phyloP scores from a whole-genome alignment of 2,329 filamentous ascomycete species.

The Trichoderma sp. region DNA sequence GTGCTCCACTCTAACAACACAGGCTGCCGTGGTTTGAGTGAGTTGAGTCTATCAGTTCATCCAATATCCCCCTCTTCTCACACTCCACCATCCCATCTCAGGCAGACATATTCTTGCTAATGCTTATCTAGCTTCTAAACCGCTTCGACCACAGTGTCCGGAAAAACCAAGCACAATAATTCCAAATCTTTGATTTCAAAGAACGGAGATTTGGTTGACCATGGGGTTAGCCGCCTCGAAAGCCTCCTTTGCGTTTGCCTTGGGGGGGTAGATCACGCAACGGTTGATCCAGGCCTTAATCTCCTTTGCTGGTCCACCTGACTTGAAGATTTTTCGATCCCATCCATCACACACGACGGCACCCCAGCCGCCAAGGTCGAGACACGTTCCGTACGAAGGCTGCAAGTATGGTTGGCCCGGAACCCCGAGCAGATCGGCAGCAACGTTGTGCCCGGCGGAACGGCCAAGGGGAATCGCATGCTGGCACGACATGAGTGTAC shows the following conservation, averaged over 20 bases:
- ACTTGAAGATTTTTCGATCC: conserved; percentile 28
- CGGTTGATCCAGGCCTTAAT: conserved; percentile 34
- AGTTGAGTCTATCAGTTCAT: background rate
- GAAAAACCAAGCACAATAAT: background rate
- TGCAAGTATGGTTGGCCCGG: conserved; percentile 29
- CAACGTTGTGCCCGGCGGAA: conserved; percentile 32
- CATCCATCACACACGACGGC: conserved; percentile 32
- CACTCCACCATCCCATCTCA: background rate
- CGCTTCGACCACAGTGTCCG: background rate
- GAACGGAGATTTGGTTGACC: background rate
- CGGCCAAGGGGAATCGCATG: conserved; percentile 37
- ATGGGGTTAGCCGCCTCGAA: conserved; percentile 9
- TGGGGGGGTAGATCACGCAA: conserved; percentile 35
- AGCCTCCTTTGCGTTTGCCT: conserved; percentile 2
- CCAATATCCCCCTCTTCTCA: background rate
- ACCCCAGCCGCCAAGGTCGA: conserved; percentile 34
- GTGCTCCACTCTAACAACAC: background rate
- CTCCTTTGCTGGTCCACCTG: conserved; percentile 31
- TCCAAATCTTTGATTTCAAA: background rate
- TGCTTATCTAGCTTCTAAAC: background rate
- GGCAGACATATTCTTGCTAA: background rate
- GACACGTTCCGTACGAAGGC: conserved; percentile 30
- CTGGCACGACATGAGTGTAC: conserved; percentile 38
- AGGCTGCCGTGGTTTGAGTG: background rate
- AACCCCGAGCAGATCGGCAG: conserved; percentile 32